Evolutionary conservation across 768 basidiomycete species (phyloP).

Genomic region (Coprinopsis cinerea): DNA sequence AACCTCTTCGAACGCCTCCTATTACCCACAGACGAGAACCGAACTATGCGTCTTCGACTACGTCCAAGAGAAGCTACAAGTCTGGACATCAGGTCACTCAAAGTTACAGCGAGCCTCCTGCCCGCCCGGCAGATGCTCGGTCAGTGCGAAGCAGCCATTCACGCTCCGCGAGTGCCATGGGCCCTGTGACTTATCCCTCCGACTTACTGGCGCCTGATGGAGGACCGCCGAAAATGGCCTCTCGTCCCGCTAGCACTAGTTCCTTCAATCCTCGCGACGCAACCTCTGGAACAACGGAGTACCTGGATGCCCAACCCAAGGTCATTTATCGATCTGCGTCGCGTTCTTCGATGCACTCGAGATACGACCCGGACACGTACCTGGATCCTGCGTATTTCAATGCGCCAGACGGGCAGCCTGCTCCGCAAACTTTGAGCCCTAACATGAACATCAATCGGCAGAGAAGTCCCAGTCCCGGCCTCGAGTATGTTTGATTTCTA

Average conservation of each 20-base stretch:
- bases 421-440: not conserved
- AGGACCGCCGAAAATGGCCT: not conserved
- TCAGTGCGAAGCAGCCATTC: constrained; percentile 9
- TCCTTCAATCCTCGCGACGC: not conserved
- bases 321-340: constrained; percentile 9
- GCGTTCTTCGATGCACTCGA: constrained; percentile 13
- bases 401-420: too few species aligned
- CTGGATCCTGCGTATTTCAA: constrained; percentile 13
- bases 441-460: not conserved
- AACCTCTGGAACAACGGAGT: not conserved
- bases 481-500: not conserved
- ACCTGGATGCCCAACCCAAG: not conserved
- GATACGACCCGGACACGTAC: constrained; percentile 12
- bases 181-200: not conserved
- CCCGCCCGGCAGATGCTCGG: not conserved
- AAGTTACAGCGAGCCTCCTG: not conserved
- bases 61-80: constrained; percentile 1
- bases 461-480: not conserved
- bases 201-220: not conserved
- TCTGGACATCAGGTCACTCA: constrained; percentile 6
- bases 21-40: not conserved
- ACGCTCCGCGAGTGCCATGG: constrained; percentile 1
- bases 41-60: not conserved
- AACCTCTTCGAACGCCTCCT: not conserved
- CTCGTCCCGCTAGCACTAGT: constrained; percentile 1